Conservation (phyloP, 768 basidiomycete species). For the Hygrophorus pudorinus region DNA sequence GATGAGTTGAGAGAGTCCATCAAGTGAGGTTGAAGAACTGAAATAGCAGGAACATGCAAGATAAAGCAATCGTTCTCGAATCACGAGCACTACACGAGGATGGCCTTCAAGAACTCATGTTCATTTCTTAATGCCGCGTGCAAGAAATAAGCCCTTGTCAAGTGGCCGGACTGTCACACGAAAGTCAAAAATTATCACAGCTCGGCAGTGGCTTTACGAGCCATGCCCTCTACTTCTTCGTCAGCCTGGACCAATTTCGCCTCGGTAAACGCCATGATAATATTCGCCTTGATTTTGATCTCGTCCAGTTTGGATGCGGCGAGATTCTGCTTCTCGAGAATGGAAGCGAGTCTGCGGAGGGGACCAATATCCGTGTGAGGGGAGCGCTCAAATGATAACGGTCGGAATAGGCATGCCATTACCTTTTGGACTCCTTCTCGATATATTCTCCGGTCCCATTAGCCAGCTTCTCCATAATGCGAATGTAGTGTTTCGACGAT, state of each 20-base stretch:
- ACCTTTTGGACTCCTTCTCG: constrained; percentile 82
- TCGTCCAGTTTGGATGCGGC: constrained; percentile 80
- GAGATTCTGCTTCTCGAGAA: constrained; percentile 72
- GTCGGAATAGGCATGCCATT: constrained; percentile 11
- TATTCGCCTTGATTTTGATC: constrained; percentile 86
- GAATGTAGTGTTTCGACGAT: constrained; percentile 69
- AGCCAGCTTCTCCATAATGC: constrained; percentile 82
- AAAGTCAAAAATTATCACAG: not conserved
- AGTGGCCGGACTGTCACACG: not conserved
- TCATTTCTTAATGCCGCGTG: no score
- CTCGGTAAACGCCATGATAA: constrained; percentile 54
- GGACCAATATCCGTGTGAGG: not conserved
- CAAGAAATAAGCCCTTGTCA: no score
- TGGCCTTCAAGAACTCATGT: no score
- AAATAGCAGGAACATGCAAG: no score
- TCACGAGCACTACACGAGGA: no score
- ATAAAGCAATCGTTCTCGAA: no score
- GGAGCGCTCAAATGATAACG: not conserved
- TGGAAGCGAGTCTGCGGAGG: constrained; percentile 50
- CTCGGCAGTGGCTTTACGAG: constrained; percentile 24
- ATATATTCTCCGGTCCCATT: constrained; percentile 66
- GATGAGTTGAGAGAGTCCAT: not conserved
- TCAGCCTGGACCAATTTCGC: constrained; percentile 28
- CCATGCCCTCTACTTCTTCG: constrained; percentile 20
- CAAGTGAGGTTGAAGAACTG: no score